Conservation (phyloP, 768 basidiomycete genomes). For the Hericium coralloides region DNA sequence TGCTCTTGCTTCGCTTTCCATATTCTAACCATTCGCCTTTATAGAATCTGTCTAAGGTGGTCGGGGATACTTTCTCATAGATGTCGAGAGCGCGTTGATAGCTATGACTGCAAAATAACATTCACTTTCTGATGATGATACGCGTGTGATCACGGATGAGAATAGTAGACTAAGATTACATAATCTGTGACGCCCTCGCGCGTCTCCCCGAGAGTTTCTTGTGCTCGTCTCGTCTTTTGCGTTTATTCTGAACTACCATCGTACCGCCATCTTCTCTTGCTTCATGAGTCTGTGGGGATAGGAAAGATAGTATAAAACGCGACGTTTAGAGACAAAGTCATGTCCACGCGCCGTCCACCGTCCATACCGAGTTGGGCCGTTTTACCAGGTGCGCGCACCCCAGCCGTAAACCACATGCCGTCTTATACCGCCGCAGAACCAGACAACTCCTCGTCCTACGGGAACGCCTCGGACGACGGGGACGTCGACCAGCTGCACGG, state of each 20-base stretch:
- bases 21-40: not conserved
- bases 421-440: not conserved
- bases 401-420: not conserved
- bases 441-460: not conserved
- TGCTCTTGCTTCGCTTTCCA: not conserved
- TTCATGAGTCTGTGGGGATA: too few relatives aligned
- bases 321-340: not conserved
- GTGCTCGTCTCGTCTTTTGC: too few relatives aligned
- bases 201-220: too few relatives aligned
- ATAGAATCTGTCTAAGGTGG: conserved; percentile 14
- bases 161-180: not conserved
- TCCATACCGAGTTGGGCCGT: not conserved
- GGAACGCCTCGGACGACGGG: not conserved
- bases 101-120: not conserved
- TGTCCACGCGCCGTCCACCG: not conserved
- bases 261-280: too few relatives aligned
- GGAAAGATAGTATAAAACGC: too few relatives aligned
- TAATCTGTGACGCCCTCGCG: not conserved
- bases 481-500: not conserved
- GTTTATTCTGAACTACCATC: too few relatives aligned
- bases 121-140: not conserved
- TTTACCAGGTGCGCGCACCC: not conserved
- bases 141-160: not conserved
- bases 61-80: not conserved
- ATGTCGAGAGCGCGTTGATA: not conserved